Conservation (phyloP, 2,329 filamentous ascomycete genomes). For the Bisporella sp. region DNA sequence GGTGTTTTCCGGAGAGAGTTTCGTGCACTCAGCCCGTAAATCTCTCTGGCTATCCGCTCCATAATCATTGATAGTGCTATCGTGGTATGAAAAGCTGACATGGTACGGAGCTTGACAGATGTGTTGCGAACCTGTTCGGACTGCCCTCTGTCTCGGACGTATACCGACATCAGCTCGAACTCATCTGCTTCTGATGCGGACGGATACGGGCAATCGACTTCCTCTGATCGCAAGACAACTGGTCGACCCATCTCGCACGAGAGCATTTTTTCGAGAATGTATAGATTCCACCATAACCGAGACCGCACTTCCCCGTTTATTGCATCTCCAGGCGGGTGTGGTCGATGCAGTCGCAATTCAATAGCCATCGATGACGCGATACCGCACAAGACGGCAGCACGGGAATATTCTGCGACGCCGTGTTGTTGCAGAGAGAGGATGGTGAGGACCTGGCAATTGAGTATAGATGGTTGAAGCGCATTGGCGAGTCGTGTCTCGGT, state of each 20-base stretch:
- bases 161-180: slow-evolving; percentile 23
- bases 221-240: slow-evolving; percentile 19
- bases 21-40: slow-evolving; percentile 22
- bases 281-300: slow-evolving; percentile 27
- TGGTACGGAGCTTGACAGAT: slow-evolving; percentile 20
- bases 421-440: slow-evolving; percentile 25
- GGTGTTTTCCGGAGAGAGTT: slow-evolving; percentile 21
- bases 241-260: slow-evolving; percentile 23
- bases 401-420: slow-evolving; percentile 23
- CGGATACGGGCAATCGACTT: slow-evolving; percentile 22
- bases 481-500: slow-evolving; percentile 11
- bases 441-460: slow-evolving; percentile 21
- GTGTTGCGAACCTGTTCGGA: slow-evolving; percentile 8
- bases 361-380: slow-evolving; percentile 24
- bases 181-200: slow-evolving; percentile 24
- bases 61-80: slow-evolving; percentile 18
- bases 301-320: slow-evolving; percentile 21
- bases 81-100: slow-evolving; percentile 22
- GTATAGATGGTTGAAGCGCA: slow-evolving; percentile 20
- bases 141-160: slow-evolving; percentile 2
- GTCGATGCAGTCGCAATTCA: slow-evolving; percentile 22
- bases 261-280: slow-evolving; percentile 26
- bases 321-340: slow-evolving; percentile 14
- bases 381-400: slow-evolving; percentile 22
- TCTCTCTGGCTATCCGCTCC: slow-evolving; percentile 19